Base-by-base conservation (phyloP, 305 asterid species). In the Withania somnifera region DNA sequence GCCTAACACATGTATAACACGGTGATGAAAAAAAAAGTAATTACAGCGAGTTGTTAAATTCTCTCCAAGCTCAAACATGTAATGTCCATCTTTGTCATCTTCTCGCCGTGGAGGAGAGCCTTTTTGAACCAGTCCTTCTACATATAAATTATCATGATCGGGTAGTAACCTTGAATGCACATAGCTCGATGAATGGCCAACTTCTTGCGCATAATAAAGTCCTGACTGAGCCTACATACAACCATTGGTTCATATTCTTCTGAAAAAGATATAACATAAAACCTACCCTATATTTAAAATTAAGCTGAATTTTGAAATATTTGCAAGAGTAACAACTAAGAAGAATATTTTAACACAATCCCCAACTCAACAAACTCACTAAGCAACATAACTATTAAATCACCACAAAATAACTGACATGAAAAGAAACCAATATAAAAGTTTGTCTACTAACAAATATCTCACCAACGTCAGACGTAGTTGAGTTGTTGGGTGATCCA, bases 181-280 rank as follows among this genome's bases (percentile, higher is more conserved):
- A 89, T 81, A 86, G 90, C 89, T 84, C 83, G 92, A 87, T 58
- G 84, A 79, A 86, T 85, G 86, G 81, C 89, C 90, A 87, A 84
- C 86, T 69, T 87, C 92, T 87, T 89, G 90, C 80, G 87, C 89
- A 89, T 85, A 86, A 87, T 83, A 87, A 79, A 86, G 79, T 85
- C 92, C 92, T 86, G 90, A 79, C 82, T 86, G 89, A 86, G 90
- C 92, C 88, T 89, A 89, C 92, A 89, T 81, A 87, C 84, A 88
- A 84, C 86, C 89, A 87, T 86, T 82, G 81, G 22, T 87, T 87
- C 85, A 86, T 64, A 78, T 82, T 84, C 84, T 75, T 66, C 83
- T 20, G 77, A 75, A 78, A 34, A 79, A 81, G 77, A 54, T 28
- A 63, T 34, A 57, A 34, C 26, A 68, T 36, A 68, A 84, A 61